Conservation (phyloP, 2,329 filamentous ascomycete genomes). For the Hysterium pulicare region DNA sequence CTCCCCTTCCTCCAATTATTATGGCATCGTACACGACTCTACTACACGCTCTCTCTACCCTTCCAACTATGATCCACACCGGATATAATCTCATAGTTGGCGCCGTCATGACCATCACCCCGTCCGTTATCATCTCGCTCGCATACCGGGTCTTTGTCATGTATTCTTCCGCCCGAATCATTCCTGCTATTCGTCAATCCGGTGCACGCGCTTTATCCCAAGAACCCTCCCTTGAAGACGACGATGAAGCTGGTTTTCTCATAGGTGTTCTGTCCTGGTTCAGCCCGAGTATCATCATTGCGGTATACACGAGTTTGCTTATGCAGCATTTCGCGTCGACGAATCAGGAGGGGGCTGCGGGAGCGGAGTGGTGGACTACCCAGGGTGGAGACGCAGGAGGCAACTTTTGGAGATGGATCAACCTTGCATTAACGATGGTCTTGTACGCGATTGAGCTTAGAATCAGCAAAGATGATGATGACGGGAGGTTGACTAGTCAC, state of each 20-base stretch:
- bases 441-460: conserved; percentile 89
- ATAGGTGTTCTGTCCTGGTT: conserved; percentile 88
- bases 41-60: conserved; percentile 73
- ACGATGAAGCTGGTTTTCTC: conserved; percentile 74
- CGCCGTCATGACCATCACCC: conserved; percentile 91
- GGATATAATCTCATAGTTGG: conserved; percentile 83
- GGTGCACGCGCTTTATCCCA: conserved; percentile 79
- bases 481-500: conserved; percentile 69
- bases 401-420: conserved; percentile 91
- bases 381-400: conserved; percentile 79
- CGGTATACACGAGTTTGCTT: conserved; percentile 91
- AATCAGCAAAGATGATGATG: conserved; percentile 76
- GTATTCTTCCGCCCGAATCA: conserved; percentile 92
- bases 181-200: conserved; percentile 84
- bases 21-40: conserved; percentile 97
- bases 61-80: conserved; percentile 81
- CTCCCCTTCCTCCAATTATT: conserved; percentile 93
- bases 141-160: conserved; percentile 92
- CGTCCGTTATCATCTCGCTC: conserved; percentile 91
- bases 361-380: conserved; percentile 75
- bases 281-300: conserved; percentile 88
- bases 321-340: conserved; percentile 91
- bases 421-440: conserved; percentile 82
- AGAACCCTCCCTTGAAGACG: conserved; percentile 81
- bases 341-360: conserved; percentile 50